phyloP scores from a whole-genome alignment of 768 basidiomycete genomes.

The Amanita phalloides region DNA sequence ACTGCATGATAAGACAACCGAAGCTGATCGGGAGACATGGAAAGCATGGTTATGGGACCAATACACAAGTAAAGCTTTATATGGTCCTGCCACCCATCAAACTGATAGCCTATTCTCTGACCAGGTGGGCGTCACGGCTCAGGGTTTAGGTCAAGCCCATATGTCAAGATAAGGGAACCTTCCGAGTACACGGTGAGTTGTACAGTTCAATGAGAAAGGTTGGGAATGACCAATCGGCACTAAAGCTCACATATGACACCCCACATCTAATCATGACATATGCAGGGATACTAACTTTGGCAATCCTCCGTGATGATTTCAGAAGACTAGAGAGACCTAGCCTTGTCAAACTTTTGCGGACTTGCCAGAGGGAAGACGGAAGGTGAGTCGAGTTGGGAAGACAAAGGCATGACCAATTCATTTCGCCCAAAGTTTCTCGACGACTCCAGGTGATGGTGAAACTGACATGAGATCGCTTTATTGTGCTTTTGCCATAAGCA shows the following conservation, averaged over 20 bases:
- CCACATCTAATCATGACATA: conserved; percentile 93
- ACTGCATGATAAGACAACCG: conserved; percentile 32
- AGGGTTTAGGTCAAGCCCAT: conserved; percentile 70
- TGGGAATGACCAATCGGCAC: conserved; percentile 6
- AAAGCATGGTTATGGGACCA: conserved; percentile 85
- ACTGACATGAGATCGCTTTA: conserved; percentile 78
- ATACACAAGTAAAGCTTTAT: conserved; percentile 38
- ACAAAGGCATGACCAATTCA: conserved; percentile 1
- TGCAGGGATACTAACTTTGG: conserved; percentile 74
- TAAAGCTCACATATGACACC: conserved; percentile 43
- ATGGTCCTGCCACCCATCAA: neutral
- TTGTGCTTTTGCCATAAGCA: conserved; percentile 77
- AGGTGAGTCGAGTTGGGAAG: conserved; percentile 39
- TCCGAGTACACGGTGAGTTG: conserved; percentile 6
- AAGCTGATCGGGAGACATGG: conserved; percentile 53
- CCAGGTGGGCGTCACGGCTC: conserved; percentile 48
- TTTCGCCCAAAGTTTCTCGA: conserved; percentile 46
- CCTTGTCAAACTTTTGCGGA: conserved; percentile 51
- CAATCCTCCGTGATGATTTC: conserved; percentile 83
- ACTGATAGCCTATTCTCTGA: neutral
- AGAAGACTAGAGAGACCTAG: conserved; percentile 56
- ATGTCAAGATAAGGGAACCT: conserved; percentile 34
- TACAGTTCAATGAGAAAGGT: neutral
- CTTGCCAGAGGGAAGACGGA: conserved; percentile 74
- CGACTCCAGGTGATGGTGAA: conserved; percentile 57